phyloP scores from a whole-genome alignment of 2,329 filamentous ascomycete genomes.

The Sphaerulina musiva region DNA sequence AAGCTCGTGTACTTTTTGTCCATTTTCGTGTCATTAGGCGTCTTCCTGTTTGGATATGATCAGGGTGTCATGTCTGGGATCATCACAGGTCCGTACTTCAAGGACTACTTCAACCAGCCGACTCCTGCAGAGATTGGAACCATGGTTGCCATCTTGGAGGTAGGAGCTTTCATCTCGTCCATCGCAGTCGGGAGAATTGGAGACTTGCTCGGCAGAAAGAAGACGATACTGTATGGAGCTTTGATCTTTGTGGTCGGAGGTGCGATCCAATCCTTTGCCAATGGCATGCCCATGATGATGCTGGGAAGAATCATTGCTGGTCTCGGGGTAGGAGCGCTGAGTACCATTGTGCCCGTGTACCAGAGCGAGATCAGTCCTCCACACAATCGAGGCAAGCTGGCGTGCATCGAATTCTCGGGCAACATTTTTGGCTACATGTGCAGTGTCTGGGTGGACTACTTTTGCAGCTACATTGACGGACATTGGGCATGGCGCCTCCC shows the following conservation, averaged over 20 bases:
- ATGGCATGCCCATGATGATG: slow-evolving; percentile 80
- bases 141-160: slow-evolving; percentile 94
- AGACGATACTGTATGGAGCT: slow-evolving; percentile 88
- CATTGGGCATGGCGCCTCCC: slow-evolving; percentile 88
- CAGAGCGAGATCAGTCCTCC: slow-evolving; percentile 67
- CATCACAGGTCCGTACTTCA: slow-evolving; percentile 74
- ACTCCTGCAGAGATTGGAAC: slow-evolving; percentile 82
- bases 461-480: slow-evolving; percentile 81
- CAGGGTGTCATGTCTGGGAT: slow-evolving; percentile 77
- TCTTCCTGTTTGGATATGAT: slow-evolving; percentile 85
- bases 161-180: slow-evolving; percentile 87
- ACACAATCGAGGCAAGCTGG: slow-evolving; percentile 89
- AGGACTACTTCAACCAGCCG: slow-evolving; percentile 86
- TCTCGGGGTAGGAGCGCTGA: slow-evolving; percentile 46
- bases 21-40: slow-evolving; percentile 52
- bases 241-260: slow-evolving; percentile 80
- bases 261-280: slow-evolving; percentile 73
- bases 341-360: slow-evolving; percentile 49
- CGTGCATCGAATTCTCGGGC: slow-evolving; percentile 95
- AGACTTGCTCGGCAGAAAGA: slow-evolving; percentile 81
- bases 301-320: slow-evolving; percentile 47
- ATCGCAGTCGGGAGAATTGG: slow-evolving; percentile 79
- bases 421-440: slow-evolving; percentile 95
- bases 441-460: slow-evolving; percentile 98
- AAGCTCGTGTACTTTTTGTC: slow-evolving; percentile 68